Conservation (phyloP, 352 stramenopile species). For the Pythium vanterpoolii region DNA sequence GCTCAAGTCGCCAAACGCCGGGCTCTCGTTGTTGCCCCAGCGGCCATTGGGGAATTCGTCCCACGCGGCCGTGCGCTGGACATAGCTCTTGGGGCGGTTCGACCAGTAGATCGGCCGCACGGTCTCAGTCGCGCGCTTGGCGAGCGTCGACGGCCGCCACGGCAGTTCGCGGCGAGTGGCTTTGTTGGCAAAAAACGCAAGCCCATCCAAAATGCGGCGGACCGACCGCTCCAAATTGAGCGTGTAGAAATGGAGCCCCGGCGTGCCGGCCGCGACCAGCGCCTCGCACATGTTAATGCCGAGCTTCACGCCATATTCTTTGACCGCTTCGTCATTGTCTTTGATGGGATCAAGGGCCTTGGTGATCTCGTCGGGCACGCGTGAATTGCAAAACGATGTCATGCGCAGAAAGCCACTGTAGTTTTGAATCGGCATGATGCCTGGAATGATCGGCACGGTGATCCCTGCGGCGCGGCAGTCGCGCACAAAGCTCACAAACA, state of each 20-base stretch:
- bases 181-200: constrained; percentile 47
- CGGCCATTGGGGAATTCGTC: constrained; percentile 97
- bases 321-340: constrained; percentile 95
- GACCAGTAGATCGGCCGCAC: constrained; percentile 99
- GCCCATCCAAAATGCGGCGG: constrained; percentile 81
- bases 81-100: constrained; percentile 97
- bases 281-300: constrained; percentile 93
- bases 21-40: constrained; percentile 94
- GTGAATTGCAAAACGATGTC: constrained; percentile 96
- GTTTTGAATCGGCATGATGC: constrained; percentile 99
- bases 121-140: constrained; percentile 83
- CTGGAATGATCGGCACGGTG: constrained; percentile 94
- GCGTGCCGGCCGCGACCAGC: constrained; percentile 87
- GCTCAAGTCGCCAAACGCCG: constrained; percentile 95
- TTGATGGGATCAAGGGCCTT: constrained; percentile 91
- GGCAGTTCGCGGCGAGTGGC: constrained; percentile 77
- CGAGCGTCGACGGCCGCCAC: constrained; percentile 90
- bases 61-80: constrained; percentile 96
- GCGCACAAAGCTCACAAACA: constrained; percentile 95
- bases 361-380: constrained; percentile 86
- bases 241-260: constrained; percentile 93
- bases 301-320: constrained; percentile 95
- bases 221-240: constrained; percentile 92
- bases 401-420: constrained; percentile 98
- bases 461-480: constrained; percentile 90